Percentiles rank a stretch among this genome's conserved stretches.
phyloP scores from a whole-genome alignment of 257 asterid genomes.

The Ilex asprella region DNA sequence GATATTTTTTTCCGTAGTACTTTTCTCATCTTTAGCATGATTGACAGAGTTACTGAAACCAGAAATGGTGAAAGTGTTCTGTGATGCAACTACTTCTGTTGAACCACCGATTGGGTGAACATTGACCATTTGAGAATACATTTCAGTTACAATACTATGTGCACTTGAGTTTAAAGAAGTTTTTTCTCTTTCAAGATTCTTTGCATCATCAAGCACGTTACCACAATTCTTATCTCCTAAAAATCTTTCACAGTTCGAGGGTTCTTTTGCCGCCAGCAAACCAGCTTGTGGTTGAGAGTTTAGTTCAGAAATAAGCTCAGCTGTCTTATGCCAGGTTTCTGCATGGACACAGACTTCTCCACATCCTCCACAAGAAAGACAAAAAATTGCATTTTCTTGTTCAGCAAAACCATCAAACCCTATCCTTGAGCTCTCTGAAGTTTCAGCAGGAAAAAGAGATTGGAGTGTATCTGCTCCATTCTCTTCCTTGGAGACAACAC shows the following conservation, averaged over 20 bases:
- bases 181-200: slow-evolving; percentile 15
- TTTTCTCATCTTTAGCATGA: slow-evolving; percentile 15
- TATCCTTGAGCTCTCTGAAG: slow-evolving; percentile 16
- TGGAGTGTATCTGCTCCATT: slow-evolving; percentile 12
- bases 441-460: slow-evolving; percentile 16
- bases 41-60: slow-evolving; percentile 19
- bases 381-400: slow-evolving; percentile 9
- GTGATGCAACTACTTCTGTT: slow-evolving; percentile 22
- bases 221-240: slow-evolving; percentile 17
- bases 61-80: slow-evolving; percentile 22
- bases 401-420: slow-evolving; percentile 15
- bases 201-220: slow-evolving; percentile 21
- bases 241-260: slow-evolving; percentile 17
- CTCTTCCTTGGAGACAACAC: slow-evolving; percentile 11
- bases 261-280: slow-evolving; percentile 10
- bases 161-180: slow-evolving; percentile 16
- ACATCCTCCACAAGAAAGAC: slow-evolving; percentile 8
- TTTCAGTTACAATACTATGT: slow-evolving; percentile 28
- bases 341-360: slow-evolving; percentile 14
- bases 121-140: slow-evolving; percentile 23
- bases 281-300: slow-evolving; percentile 22
- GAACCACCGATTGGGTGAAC: slow-evolving; percentile 26
- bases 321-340: slow-evolving; percentile 9
- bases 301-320: slow-evolving; percentile 14
- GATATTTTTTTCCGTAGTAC: slow-evolving; percentile 11